Evolutionary conservation across 371 early-diverging fungal species (phyloP), one percentile per base, ranked within the genome.

Genomic region (Actinomucor elegans): DNA sequence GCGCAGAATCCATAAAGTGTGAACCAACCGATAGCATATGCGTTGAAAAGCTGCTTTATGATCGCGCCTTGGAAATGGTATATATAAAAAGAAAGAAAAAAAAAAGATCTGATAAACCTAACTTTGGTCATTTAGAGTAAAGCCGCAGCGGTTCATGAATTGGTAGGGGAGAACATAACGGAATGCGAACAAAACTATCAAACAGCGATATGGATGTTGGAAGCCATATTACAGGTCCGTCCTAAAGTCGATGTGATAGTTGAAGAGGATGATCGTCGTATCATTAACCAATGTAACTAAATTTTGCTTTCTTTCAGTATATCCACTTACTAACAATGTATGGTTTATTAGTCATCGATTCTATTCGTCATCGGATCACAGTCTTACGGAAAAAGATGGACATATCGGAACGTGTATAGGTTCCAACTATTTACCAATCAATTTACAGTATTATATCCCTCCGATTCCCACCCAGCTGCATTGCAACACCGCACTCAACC

Each of bases 151-250:
- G 60, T 64, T 31, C 54, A 59, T 53, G 65, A 64, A 55, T 40
- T 64, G 18, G 60, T 59, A 28, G 65, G 67, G 0, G 84, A 85
- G 9, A 84, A 88, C 33, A 77, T 87, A 21, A 51, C 77, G 5
- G 83, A 55, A 46, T 88, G 91, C 48, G 91, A 90, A 53, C 79
- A 81, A 40, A 83, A 89, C 20, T 91, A 91, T 54, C 87, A 89
- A 59, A 81, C 80, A 7, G 84, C 88, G 7, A 90, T 91, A 37
- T 88, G 85, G 85, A 84, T 90, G 84, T 71, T 91, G 29, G 81
- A 85, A 42, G 88, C 90, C 28, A 87, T 91, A 21, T 59, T 90
- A 36, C 88, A 86, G 35, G 62, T 61, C 21, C 67, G 66, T 10
- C 58, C 53, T 11, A 79, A 73, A 42, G 77, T 72, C 15, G 77